Evolutionary conservation across 495 filamentous ascomycete genomes (phyloP), one percentile per base, ranked within the genome.

Genomic region (Podospora sp.): DNA sequence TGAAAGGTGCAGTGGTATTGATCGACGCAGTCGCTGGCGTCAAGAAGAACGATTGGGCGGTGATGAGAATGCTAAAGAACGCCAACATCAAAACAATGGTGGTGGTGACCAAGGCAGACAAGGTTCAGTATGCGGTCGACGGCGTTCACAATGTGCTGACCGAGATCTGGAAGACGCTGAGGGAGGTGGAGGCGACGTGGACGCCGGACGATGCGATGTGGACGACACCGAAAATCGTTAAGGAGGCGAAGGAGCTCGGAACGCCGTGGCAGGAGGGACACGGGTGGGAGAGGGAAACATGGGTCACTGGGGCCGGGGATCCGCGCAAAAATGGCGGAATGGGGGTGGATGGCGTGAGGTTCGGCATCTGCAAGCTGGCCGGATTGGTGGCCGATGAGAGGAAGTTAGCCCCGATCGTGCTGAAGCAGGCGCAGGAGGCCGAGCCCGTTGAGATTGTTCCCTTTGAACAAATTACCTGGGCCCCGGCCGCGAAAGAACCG

Each of bases 61-160:
- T 96, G 49, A 79, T 99, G 16, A 73, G 76, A 22, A 72, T 90
- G 50, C 84, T 98, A 62, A 82, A 89, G 36, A 72, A 85, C 59
- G 79, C 81, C 6, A 84, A 81, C 9, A 86, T 95, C 14, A 85
- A 86, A 16, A 93, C 92, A 68, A 88, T 94, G 69, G 84, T 98
- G 16, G 82, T 98, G 51, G 76, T 99, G 5, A 91, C 91, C 3
- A 98, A 98, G 77, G 87, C 89, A 7, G 95, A 99, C 74, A 82
- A 82, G 60, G 68, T 81, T 25, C 65, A 65, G 33, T 53, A 67
- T 20, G 65, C 52, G 18, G 74, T 73, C 35, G 70, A 61, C 16
- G 67, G 71, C 27, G 51, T 84, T 2, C 71, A 74, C 1, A 69
- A 74, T 66, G 77, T 77, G 8, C 82, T 80, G 60, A 24, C 65